phyloP scores from a whole-genome alignment of 306 rosid species.

The Castanospermum australe region DNA sequence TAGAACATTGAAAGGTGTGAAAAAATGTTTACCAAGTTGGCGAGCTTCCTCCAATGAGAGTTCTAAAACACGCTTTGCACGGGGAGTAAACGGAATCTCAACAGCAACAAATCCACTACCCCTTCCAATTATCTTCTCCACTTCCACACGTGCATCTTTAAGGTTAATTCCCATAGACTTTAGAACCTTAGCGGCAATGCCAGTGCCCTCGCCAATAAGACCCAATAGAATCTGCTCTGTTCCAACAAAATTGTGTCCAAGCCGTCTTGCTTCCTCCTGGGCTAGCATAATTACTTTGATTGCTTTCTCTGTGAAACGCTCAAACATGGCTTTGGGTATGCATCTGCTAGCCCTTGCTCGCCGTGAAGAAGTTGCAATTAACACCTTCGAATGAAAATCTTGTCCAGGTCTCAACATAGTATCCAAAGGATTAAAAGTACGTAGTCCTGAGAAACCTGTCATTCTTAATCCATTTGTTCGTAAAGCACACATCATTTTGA shows the following conservation, averaged over 20 bases:
- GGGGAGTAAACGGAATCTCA: constrained; percentile 97
- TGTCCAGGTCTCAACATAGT: constrained; percentile 50
- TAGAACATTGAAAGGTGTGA: background rate
- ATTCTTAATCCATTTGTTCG: constrained; percentile 55
- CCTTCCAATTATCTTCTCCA: constrained; percentile 98
- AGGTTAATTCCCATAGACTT: constrained; percentile 98
- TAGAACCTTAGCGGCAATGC: constrained; percentile 95
- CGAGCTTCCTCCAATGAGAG: constrained; percentile 98
- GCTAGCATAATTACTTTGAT: constrained; percentile 98
- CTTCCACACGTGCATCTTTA: constrained; percentile 97
- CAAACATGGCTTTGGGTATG: constrained; percentile 90
- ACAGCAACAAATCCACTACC: constrained; percentile 99
- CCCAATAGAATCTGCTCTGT: constrained; percentile 99
- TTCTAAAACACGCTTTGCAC: constrained; percentile 98
- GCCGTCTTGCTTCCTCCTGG: constrained; percentile 97
- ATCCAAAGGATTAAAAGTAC: constrained; percentile 66
- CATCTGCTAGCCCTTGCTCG: constrained; percentile 62
- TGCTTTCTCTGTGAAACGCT: constrained; percentile 97
- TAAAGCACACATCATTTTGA: constrained; percentile 55
- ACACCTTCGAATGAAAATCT: constrained; percentile 61
- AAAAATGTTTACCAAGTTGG: constrained; percentile 70
- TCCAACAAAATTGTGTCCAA: constrained; percentile 98
- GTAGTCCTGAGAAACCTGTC: constrained; percentile 68
- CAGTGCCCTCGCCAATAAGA: constrained; percentile 98
- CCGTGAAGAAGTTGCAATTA: constrained; percentile 47